A percentile compares a stretch with the other conserved stretches of the same genome.
Conservation (phyloP, 169 alveolate genomes). For the Eimeria praecox region DNA sequence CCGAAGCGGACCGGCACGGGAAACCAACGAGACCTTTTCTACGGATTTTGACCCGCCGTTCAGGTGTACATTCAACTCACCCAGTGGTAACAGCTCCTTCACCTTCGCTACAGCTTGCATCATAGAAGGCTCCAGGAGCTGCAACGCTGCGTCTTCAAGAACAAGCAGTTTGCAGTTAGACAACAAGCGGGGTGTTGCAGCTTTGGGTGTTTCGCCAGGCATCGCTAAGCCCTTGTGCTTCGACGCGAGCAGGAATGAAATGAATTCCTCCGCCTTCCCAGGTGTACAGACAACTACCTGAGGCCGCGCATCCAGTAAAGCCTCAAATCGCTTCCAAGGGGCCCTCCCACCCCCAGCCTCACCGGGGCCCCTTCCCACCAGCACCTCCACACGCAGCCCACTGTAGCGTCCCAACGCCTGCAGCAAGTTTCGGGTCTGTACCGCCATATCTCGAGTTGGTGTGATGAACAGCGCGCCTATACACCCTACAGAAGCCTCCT, state of each 20-base stretch:
- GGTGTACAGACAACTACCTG: constrained; percentile 78
- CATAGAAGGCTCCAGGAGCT: constrained; percentile 51
- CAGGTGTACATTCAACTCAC: constrained; percentile 1
- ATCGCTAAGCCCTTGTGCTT: not conserved
- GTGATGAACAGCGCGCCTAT: not conserved
- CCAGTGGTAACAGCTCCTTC: constrained; percentile 16
- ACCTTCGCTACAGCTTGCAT: not conserved
- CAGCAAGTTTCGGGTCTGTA: constrained; percentile 66
- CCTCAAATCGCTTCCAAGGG: constrained; percentile 54
- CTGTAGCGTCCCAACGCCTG: constrained; percentile 52
- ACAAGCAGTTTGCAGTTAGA: constrained; percentile 9
- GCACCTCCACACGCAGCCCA: constrained; percentile 68
- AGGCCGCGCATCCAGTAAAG: constrained; percentile 32
- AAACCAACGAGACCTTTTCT: not conserved
- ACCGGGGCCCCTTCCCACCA: constrained; percentile 60
- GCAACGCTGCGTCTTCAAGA: constrained; percentile 63
- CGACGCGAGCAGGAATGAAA: constrained; percentile 14
- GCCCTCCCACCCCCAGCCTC: constrained; percentile 28
- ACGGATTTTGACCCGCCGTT: not conserved
- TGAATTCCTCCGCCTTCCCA: constrained; percentile 68
- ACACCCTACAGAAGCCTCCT: not conserved
- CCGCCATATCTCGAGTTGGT: constrained; percentile 72
- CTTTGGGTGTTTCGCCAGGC: not conserved
- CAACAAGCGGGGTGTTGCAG: not conserved
- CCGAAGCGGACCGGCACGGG: not conserved